Base-by-base conservation (phyloP, 345 rosid species). In the Aurinia saxatilis region DNA sequence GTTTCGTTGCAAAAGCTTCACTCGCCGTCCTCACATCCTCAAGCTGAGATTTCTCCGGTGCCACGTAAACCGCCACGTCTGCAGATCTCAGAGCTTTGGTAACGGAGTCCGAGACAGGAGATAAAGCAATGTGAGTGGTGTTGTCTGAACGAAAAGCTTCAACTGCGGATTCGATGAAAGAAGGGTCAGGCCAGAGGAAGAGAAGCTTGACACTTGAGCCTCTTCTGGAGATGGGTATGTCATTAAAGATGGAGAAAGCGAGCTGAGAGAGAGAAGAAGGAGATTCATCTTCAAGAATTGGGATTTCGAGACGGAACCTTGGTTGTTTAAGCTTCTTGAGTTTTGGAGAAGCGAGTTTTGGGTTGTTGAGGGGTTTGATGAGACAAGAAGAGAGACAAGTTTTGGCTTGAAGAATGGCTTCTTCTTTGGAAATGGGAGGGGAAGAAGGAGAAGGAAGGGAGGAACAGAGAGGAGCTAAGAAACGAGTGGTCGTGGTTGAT, bases 371-470 rank as follows among this genome's bases (percentile, higher is more conserved):
- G 36, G 95, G 89, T 79, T 81, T 91, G 63, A 77, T 71, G 23
- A 86, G 77, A 66, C 84, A 75, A 57, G 80, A 77, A 6, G 83
- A 72, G 75, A 91, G 84, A 70, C 88, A 88, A 66, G 81, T 86
- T 55, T 80, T 88, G 73, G 92, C 92, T 75, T 84, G 90, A 57
- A 73, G 78, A 45, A 88, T 77, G 60, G 98, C 92, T 71, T 88
- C 95, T 76, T 84, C 96, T 73, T 75, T 88, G 58, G 96, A 76
- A 12, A 66, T 36, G 6, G 92, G 88, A 51, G 92, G 83, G 49
- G 65, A 45, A 14, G 91, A 63, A 60, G 82, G 62, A 58, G 95
- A 78, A 12, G 75, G 57, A 31, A 78, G 71, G 33, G 81, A 65
- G 37, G 33, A 75, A 25, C 67, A 58, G 46, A 79, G 75, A 48